A percentile compares a stretch with the other conserved stretches of the same genome.
Evolutionary conservation across 2,329 filamentous ascomycete genomes (phyloP).

Genomic region (Pseudogymnoascus sp.): DNA sequence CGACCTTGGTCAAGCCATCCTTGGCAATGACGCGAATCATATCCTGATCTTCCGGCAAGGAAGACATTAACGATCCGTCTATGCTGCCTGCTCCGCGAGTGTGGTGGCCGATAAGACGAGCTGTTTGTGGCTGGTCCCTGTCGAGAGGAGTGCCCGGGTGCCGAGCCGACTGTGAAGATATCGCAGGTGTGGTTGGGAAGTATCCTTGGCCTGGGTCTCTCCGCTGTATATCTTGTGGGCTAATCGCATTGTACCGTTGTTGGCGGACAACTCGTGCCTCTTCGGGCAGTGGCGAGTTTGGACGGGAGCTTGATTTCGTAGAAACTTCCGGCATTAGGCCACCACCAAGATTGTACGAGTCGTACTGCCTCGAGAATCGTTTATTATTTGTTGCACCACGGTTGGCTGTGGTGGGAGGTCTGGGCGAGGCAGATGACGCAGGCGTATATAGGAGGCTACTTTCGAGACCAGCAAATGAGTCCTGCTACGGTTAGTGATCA

Average conservation of each 20-base stretch:
- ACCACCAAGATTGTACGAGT: conserved; percentile 12
- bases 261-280: conserved; percentile 20
- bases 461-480: conserved; percentile 77
- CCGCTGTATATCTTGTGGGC: conserved; percentile 44
- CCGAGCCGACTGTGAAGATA: conserved; percentile 42
- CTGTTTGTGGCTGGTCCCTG: conserved; percentile 41
- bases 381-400: conserved; percentile 45
- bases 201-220: conserved; percentile 44
- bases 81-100: conserved; percentile 74
- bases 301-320: conserved; percentile 54
- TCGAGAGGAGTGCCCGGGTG: conserved; percentile 56
- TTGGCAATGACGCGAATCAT: conserved; percentile 91
- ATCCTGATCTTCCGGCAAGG: conserved; percentile 75
- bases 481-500: conserved; percentile 40
- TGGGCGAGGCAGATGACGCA: conserved; percentile 56
- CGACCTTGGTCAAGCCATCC: conserved; percentile 81
- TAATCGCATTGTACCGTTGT: conserved; percentile 51
- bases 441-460: conserved; percentile 45
- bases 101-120: conserved; percentile 58
- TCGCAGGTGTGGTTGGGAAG: conserved; percentile 41
- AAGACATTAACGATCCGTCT: conserved; percentile 78
- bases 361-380: conserved; percentile 52
- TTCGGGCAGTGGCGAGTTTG: conserved; percentile 52
- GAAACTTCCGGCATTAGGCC: conserved; percentile 29
- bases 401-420: conserved; percentile 47